phyloP scores from a whole-genome alignment of 352 stramenopile genomes.

The Phytophthora lateralis region DNA sequence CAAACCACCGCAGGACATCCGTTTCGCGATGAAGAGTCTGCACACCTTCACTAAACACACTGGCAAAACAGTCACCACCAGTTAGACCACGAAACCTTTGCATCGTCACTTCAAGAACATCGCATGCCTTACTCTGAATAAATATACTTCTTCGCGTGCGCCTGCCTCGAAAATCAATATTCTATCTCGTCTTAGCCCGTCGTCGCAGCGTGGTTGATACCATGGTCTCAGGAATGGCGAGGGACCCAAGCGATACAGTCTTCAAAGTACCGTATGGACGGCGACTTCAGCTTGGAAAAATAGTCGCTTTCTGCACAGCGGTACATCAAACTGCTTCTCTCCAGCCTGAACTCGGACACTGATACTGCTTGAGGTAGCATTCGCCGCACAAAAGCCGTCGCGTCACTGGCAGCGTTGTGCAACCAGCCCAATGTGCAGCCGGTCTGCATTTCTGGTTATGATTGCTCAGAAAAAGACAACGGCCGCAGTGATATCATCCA shows the following conservation, averaged over 20 bases:
- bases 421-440: neutral
- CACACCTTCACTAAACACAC: neutral
- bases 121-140: constrained; percentile 11
- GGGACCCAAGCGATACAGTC: neutral
- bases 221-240: neutral
- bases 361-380: neutral
- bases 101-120: neutral
- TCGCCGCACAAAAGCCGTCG: neutral
- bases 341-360: neutral
- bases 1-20: constrained; percentile 2
- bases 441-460: neutral
- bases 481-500: constrained; percentile 82
- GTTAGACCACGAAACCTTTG: constrained; percentile 7
- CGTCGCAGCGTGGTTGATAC: neutral
- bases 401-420: neutral
- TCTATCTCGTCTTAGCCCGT: constrained; percentile 4
- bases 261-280: neutral
- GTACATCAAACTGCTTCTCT: neutral
- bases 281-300: constrained; percentile 9
- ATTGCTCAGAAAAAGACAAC: constrained; percentile 65
- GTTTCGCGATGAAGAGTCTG: neutral
- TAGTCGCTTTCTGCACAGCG: constrained; percentile 3
- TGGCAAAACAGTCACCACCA: neutral
- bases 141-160: constrained; percentile 17
- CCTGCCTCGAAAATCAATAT: constrained; percentile 17